Percentiles rank a stretch among this genome's conserved stretches.
These are phyloP conservation scores for Eucalyptus urophylla DNA, from an alignment of 345 rosid genomes.

Conservation along the genomic window DNA sequence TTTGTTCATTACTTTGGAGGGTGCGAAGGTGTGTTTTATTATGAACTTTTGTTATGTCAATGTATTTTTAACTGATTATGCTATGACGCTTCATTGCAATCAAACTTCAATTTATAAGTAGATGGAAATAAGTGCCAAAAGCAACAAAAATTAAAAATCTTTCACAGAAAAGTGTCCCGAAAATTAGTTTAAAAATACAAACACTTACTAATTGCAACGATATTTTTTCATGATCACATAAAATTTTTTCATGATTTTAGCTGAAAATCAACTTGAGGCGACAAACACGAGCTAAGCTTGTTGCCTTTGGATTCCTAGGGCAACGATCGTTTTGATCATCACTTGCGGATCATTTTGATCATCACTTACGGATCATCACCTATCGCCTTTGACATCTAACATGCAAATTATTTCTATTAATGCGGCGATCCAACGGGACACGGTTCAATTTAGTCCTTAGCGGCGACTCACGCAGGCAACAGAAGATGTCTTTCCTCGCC, in stretches of 20 bases:
- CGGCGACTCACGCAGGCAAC: not conserved
- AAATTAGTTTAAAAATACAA: not conserved
- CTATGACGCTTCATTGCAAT: not conserved
- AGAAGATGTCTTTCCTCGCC: not conserved
- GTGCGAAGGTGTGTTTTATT: not conserved
- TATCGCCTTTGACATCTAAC: not conserved
- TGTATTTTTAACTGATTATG: not conserved
- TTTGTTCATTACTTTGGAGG: not conserved
- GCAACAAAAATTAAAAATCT: not conserved
- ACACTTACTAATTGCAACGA: not conserved
- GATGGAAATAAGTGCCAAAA: not conserved
- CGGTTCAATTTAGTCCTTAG: not conserved
- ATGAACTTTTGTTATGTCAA: not conserved
- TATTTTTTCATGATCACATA: accelerated
- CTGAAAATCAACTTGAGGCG: not conserved
- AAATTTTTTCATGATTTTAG: not conserved
- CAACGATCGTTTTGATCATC: not conserved
- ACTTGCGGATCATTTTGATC: not conserved
- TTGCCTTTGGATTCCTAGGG: not conserved
- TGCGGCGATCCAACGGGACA: not conserved
- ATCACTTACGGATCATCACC: not conserved
- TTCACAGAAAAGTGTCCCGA: not conserved
- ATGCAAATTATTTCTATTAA: not conserved
- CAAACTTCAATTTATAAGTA: not conserved
- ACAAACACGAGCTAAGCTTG: not conserved